Conservation (phyloP, 2,329 filamentous ascomycete genomes). For the Calonectria montana region DNA sequence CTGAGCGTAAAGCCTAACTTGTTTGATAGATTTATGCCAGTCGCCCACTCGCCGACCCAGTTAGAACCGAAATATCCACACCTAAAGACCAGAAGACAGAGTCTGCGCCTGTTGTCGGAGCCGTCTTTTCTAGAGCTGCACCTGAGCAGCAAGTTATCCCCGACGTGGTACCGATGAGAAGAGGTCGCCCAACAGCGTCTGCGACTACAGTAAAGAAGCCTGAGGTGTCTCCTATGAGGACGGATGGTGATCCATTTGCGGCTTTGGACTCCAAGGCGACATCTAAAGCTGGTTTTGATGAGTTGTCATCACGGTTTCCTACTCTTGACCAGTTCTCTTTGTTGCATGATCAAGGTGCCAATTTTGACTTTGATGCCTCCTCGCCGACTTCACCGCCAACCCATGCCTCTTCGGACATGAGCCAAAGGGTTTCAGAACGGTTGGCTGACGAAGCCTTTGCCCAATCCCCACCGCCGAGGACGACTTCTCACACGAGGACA, state of each 20-base stretch:
- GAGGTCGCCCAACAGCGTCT: conserved; percentile 72
- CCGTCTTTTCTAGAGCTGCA: conserved; percentile 81
- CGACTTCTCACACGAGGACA: conserved; percentile 32
- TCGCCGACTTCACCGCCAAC: conserved; percentile 61
- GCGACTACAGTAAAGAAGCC: conserved; percentile 52
- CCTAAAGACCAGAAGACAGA: conserved; percentile 62
- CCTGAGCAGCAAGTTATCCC: conserved; percentile 81
- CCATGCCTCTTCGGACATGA: conserved; percentile 59
- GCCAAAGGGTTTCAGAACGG: conserved; percentile 77
- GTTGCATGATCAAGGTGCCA: conserved; percentile 83
- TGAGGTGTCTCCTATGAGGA: conserved; percentile 72
- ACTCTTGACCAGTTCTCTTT: conserved; percentile 94
- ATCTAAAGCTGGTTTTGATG: conserved; percentile 71
- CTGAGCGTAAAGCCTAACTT: conserved; percentile 15
- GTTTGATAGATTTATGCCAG: conserved; percentile 75
- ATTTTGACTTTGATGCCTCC: conserved; percentile 83
- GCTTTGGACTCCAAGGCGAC: conserved; percentile 77
- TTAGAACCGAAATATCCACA: conserved; percentile 62
- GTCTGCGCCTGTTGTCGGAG: conserved; percentile 75
- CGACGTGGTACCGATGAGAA: conserved; percentile 92
- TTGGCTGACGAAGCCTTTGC: conserved; percentile 88
- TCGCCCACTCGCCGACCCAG: conserved; percentile 72
- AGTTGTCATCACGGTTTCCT: conserved; percentile 87
- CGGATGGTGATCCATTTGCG: conserved; percentile 86
- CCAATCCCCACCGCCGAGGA: conserved; percentile 46